A percentile compares a stretch with the other conserved stretches of the same genome.
Evolutionary conservation across 495 filamentous ascomycete genomes (phyloP).

Genomic region (Tuber indicum): DNA sequence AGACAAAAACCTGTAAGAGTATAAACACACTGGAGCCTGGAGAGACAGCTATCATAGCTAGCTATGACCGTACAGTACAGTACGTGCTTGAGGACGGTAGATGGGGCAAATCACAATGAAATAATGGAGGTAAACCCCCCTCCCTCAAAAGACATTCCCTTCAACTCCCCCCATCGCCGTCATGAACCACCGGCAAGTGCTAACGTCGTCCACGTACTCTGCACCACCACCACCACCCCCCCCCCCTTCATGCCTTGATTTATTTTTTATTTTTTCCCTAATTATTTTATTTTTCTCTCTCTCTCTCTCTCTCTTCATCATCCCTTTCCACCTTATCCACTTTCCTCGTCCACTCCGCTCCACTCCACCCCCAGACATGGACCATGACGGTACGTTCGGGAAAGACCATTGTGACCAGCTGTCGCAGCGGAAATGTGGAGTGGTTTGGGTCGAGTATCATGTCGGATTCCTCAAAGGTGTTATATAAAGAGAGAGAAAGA

Average conservation of each 20-base stretch:
- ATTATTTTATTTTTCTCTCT: not conserved
- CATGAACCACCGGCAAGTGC: too few species aligned
- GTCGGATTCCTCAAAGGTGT: constrained; percentile 31
- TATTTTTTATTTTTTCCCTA: not conserved
- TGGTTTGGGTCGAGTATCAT: constrained; percentile 35
- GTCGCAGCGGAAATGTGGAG: constrained; percentile 27
- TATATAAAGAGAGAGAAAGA: constrained; percentile 20
- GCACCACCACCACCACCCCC: too few species aligned
- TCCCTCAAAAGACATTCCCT: not conserved
- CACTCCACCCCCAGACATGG: not conserved
- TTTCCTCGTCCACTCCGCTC: not conserved
- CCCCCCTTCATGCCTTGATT: too few species aligned
- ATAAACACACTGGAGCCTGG: not conserved
- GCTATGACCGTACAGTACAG: not conserved
- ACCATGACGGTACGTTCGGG: not conserved
- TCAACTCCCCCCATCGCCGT: too few species aligned
- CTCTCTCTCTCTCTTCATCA: not conserved
- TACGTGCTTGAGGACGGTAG: not conserved
- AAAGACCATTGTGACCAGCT: constrained; percentile 21
- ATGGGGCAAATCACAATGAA: not conserved
- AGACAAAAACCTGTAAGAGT: not conserved
- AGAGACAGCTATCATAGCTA: not conserved
- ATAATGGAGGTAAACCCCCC: not conserved
- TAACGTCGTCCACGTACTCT: too few species aligned
- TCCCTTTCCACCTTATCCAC: not conserved